These are phyloP conservation scores for Chaetomiaceae sp. DNA, from an alignment of 2,329 filamentous ascomycete species.

Conservation along the genomic window DNA sequence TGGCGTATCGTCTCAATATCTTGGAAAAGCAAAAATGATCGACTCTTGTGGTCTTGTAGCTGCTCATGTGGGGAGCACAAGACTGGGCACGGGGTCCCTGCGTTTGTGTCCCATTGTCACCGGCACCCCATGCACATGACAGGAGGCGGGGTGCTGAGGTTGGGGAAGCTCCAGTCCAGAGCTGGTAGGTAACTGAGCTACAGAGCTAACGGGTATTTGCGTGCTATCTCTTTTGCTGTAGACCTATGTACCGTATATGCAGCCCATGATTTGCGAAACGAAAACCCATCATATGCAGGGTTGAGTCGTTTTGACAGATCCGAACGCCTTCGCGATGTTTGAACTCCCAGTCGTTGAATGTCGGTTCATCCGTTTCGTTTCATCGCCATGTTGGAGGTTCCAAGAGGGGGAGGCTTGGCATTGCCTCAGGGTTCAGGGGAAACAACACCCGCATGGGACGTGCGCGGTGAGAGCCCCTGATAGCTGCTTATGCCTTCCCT, in stretches of 20 bases:
- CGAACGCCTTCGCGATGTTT: no score
- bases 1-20: background rate
- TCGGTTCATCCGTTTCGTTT: slow-evolving; percentile 19
- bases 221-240: no score
- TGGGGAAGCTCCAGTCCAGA: no score
- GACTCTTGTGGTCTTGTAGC: background rate
- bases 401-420: background rate
- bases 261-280: no score
- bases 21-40: background rate
- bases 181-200: background rate
- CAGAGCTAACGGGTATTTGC: no score
- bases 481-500: no score
- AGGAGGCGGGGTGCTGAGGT: background rate
- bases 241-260: no score
- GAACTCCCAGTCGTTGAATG: background rate
- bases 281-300: no score
- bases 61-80: background rate
- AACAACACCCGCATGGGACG: background rate
- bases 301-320: no score
- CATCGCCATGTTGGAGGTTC: slow-evolving; percentile 8
- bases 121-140: background rate
- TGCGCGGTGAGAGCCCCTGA: background rate
- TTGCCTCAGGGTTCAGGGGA: background rate
- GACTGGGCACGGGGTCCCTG: background rate
- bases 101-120: background rate